Evolutionary conservation across 1,139 yeast genomes (phyloP), one percentile per base, ranked within the genome.

Genomic region (Tardiomyces depauwii): DNA sequence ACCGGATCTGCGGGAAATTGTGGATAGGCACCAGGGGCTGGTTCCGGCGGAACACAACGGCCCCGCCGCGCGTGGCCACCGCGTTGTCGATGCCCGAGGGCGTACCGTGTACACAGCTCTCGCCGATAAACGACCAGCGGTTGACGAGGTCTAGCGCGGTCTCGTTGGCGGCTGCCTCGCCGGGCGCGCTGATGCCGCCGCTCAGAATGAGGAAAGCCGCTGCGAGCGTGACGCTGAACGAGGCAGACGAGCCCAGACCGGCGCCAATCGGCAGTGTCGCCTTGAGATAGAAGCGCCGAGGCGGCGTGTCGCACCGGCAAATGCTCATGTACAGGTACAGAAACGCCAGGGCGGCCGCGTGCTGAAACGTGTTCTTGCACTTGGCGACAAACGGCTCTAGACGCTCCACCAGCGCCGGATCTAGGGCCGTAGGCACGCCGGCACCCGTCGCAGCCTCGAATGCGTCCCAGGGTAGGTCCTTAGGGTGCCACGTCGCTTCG

Each of bases 11-110:
- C 1, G 96, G 96, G 60, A 89, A 80, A 4, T 41, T 39, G 2
- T 42, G 47, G 21, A 86, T 85, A 78, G 77, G 48, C 67, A 70
- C 68, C 13, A 33, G 10, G 10, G 59, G 55, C 1, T 55, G 57
- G 44, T 61, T 61, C 45, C 94, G 74, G 64, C 83, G 91, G 66
- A 80, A 91, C 77, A 83, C 72, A 1, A 91, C 95, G 0, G 97
- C 97, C 42, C 96, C 96, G 25, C 99, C 99, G 55, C 81, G 80
- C 0, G 96, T 83, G 2, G 98, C 95, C 44, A 91, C 96, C 0
- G 96, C 89, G 59, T 91, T 91, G 62, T 91, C 99, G 47, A 93
- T 88, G 14, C 99, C 99, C 18, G 94, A 82, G 11, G 99, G 99
- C 55, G 85, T 89, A 1, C 98, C 98, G 61, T 91, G 97, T 58